Conservation (phyloP, 306 rosid genomes). For the Prunus mume region DNA sequence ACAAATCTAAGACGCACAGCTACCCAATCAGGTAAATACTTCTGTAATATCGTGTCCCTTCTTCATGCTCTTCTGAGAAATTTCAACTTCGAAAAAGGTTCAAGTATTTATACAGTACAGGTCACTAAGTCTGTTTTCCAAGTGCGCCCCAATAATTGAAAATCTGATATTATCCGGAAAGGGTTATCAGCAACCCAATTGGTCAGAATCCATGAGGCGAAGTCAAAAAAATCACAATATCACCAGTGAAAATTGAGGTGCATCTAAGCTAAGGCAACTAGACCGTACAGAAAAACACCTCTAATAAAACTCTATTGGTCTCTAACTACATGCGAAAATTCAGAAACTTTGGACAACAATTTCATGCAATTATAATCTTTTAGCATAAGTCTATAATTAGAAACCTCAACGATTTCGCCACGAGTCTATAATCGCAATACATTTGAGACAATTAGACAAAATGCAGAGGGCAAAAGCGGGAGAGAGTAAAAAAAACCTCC, state of each 20-base stretch:
- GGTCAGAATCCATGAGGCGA: background rate
- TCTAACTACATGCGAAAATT: background rate
- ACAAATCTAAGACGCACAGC: background rate
- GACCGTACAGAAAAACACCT: background rate
- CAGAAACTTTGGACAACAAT: background rate
- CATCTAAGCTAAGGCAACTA: background rate
- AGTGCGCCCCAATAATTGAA: background rate
- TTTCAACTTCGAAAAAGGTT: background rate
- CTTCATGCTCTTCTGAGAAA: background rate
- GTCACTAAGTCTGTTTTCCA: background rate
- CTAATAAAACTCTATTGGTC: background rate
- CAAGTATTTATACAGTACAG: background rate
- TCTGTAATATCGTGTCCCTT: background rate
- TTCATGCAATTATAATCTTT: background rate
- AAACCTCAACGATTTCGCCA: background rate
- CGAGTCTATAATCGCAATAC: background rate
- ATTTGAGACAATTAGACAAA: conserved; percentile 2
- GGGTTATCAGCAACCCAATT: background rate
- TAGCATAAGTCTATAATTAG: background rate
- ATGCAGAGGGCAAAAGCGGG: background rate
- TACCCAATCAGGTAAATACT: background rate
- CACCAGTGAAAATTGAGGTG: background rate
- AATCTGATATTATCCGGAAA: background rate
- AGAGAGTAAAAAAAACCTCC: conserved; percentile 60
- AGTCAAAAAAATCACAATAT: background rate